Evolutionary conservation across 1,139 yeast species (phyloP).

Genomic region (Candida tropicalis): DNA sequence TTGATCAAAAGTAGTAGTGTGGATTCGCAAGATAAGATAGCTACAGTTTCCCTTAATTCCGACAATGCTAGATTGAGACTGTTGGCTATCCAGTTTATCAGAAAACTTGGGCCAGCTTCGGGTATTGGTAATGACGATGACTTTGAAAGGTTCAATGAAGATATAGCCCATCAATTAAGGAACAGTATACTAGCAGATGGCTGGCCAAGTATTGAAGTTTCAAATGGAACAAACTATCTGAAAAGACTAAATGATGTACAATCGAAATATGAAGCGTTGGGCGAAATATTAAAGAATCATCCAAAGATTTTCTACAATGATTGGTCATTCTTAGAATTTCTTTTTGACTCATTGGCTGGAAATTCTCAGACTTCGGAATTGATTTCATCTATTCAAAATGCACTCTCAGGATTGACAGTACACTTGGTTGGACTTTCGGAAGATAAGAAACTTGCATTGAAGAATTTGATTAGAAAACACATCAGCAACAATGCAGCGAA

Average conservation of each 20-base stretch:
- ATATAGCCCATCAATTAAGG: conserved; percentile 54
- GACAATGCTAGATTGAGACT: conserved; percentile 48
- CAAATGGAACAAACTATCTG: conserved; percentile 27
- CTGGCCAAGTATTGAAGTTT: conserved; percentile 53
- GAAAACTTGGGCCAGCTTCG: conserved; percentile 46
- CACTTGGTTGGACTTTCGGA: conserved; percentile 47
- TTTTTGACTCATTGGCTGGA: conserved; percentile 70
- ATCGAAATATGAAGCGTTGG: conserved; percentile 76
- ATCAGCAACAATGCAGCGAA: conserved; percentile 46
- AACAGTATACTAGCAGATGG: conserved; percentile 56
- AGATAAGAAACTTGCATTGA: conserved; percentile 45
- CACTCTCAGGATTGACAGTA: conserved; percentile 61
- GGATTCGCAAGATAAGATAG: conserved; percentile 39
- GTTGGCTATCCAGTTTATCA: conserved; percentile 61
- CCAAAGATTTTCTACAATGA: conserved; percentile 48
- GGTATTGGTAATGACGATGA: conserved; percentile 19
- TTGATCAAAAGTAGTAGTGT: conserved; percentile 57
- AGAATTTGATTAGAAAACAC: conserved; percentile 36
- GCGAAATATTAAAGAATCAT: conserved; percentile 59
- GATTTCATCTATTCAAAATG: conserved; percentile 71
- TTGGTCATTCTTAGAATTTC: conserved; percentile 58
- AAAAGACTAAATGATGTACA: conserved; percentile 30
- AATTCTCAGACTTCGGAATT: conserved; percentile 57
- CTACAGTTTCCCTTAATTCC: conserved; percentile 61
- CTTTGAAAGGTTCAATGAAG: conserved; percentile 32